Conservation (phyloP, 2,329 filamentous ascomycete species). For the Fusarium papillatum region DNA sequence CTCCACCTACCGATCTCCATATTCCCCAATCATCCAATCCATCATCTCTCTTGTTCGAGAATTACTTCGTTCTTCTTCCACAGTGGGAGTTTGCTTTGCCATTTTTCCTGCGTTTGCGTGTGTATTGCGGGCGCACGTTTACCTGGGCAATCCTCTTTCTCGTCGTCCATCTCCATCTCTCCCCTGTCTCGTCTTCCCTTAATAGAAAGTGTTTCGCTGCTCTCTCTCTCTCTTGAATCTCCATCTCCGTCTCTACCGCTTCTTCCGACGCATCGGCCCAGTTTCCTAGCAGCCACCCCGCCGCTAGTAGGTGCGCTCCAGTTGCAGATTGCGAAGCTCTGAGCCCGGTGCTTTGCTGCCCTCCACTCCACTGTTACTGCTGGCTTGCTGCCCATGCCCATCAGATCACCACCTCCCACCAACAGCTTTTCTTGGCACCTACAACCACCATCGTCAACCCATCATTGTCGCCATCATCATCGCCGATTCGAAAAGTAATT, state of each 20-base stretch:
- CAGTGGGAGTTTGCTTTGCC: not conserved
- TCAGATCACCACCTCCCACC: conserved; percentile 30
- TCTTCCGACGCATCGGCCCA: conserved; percentile 25
- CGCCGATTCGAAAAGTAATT: not conserved
- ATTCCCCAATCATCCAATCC: conserved; percentile 16
- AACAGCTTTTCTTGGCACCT: conserved; percentile 21
- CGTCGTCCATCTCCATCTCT: not conserved
- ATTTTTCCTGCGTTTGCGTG: not conserved
- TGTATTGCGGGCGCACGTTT: not conserved
- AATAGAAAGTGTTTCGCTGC: not conserved
- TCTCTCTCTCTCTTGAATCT: not conserved
- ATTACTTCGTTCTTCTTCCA: not conserved
- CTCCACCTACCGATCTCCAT: conserved; percentile 33
- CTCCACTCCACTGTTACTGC: too few species aligned
- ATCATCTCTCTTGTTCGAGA: conserved; percentile 7
- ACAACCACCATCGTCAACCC: conserved; percentile 6
- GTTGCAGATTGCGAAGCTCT: conserved; percentile 28
- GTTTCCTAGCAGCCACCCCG: not conserved
- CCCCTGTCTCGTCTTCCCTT: not conserved
- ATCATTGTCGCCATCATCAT: conserved; percentile 1
- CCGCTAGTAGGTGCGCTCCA: conserved; percentile 19
- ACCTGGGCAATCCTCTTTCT: not conserved
- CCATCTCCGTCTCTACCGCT: conserved; percentile 24
- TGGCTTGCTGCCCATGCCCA: conserved; percentile 7
- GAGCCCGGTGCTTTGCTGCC: conserved; percentile 10